Base-by-base conservation (phyloP, 192 early-diverging fungal genomes). In the Oehlia diaphana region DNA sequence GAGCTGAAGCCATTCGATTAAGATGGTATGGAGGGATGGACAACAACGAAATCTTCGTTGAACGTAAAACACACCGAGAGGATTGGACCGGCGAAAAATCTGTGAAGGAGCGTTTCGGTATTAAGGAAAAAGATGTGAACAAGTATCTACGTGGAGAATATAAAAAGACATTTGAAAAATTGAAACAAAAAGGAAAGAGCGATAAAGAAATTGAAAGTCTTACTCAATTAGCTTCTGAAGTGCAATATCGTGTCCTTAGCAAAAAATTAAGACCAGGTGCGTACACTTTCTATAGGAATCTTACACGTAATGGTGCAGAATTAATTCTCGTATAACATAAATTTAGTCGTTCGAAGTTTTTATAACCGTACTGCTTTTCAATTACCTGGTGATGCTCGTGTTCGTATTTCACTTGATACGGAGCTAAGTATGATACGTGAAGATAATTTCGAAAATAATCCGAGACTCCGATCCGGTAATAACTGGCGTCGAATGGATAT, bases 321-420 rank as follows among this genome's bases (percentile, higher is more conserved):
- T n/a, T 58, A 31, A 19, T 14, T 19, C 47, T 58, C 13, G 2
- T 69, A 42, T 42, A 76, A 31, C 65, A 9, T 23, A 53, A 35
- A 33, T 78, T 42, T 80, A 88, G 90, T 94, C 8, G 87, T 98
- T 82, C 92, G 98, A 50, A 96, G 96, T 1, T 97, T 98, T 82
- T 99, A 99, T 88, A 98, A 98, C 83, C 92, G 98, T 80, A 98
- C 96, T 28, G 98, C 98, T 28, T 99, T 99, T 89, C 98, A 99
- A 84, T 83, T 99, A 42, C 98, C 98, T 13, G 98, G 96, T 69
- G 98, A 99, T 88, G 95, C 97, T 9, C 92, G 96, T 68, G 98
- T 99, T 53, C 93, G 98, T 80, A 98, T 99, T 69, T 95, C 93
- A 72, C 90, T 99, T n/a, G 98, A 99, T 84, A 99, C 97, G 1